Conservation (phyloP, 2,329 filamentous ascomycete species). For the Calonectria naviculata region DNA sequence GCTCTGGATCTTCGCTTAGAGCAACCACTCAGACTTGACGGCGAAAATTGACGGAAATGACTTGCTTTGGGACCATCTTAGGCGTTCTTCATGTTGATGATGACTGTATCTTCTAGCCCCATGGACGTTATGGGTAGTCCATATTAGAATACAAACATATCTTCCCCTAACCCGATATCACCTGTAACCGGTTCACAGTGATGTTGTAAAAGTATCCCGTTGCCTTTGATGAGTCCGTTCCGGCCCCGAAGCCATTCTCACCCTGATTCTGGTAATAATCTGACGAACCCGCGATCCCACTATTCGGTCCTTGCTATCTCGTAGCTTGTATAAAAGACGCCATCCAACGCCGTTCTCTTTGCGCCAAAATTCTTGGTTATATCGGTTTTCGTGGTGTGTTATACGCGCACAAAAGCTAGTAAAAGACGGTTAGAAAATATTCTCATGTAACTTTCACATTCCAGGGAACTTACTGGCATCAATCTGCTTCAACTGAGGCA, state of each 20-base stretch:
- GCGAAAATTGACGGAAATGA: slow-evolving; percentile 30
- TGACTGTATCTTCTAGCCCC: slow-evolving; percentile 37
- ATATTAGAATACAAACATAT: slow-evolving; percentile 41
- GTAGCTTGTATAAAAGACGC: slow-evolving; percentile 25
- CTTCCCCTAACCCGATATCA: slow-evolving; percentile 3
- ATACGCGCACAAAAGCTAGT: slow-evolving; percentile 48
- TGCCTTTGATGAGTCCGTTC: not conserved
- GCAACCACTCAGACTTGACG: slow-evolving; percentile 26
- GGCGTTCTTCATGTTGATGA: slow-evolving; percentile 36
- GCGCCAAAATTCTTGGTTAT: not conserved
- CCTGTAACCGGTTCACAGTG: not conserved
- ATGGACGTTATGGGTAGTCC: slow-evolving; percentile 29
- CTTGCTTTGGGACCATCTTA: slow-evolving; percentile 39
- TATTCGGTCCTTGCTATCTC: slow-evolving; percentile 10
- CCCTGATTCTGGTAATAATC: not conserved
- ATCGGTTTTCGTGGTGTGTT: slow-evolving; percentile 13
- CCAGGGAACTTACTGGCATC: slow-evolving; percentile 85
- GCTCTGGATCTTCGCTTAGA: slow-evolving; percentile 69
- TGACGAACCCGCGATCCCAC: not conserved
- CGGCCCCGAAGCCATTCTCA: slow-evolving; percentile 18
- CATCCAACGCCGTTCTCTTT: slow-evolving; percentile 39
- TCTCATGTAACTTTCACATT: not conserved
- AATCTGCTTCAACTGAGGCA: slow-evolving; percentile 92
- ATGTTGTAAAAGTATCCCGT: not conserved
- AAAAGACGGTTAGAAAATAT: not conserved